Evolutionary conservation across 345 rosid genomes (phyloP), one percentile per base, ranked within the genome.

Genomic region (Eucalyptus pumila): DNA sequence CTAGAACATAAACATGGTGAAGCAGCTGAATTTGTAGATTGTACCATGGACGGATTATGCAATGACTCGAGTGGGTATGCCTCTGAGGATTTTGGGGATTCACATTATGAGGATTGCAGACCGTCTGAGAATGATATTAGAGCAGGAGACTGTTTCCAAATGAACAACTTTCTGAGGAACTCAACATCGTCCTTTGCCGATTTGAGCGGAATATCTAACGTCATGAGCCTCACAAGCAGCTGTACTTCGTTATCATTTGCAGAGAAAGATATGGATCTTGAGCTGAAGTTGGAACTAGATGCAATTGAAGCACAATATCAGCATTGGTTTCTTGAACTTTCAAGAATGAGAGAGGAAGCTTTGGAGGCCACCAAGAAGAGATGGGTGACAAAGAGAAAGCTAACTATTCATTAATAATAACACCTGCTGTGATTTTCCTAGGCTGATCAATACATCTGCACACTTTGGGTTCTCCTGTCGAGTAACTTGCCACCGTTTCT

Each of bases 261-360:
- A 5, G 91, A 92, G 67, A 90, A 91, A 87, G 94, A 93, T 85
- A 88, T 87, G 48, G 91, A 93, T 19, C 91, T 72, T 34, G 95
- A 94, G 90, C 92, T 95, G 42, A 94, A 94, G 94, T 51, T 88
- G 87, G 97, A 96, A 89, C 93, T 96, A 34, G 91, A 93, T 27
- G 92, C 93, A n/a, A 92, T 97, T 6, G 97, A 96, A 80, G 90
- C 92, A n/a, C 97, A 94, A 52, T 97, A 93, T 88, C 95, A 92
- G 86, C 93, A 92, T 32, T 94, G 94, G 92, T 93, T 94, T 88
- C 93, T 92, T 69, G 94, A 95, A 89, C 95, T 97, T 86, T 76
- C 87, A 50, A 95, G 91, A 94, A 91, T 91, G 97, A 96, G 94
- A 83, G 97, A 95, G 87, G 98, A 94, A 86, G 97, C 97, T 76